A percentile compares a stretch with the other conserved stretches of the same genome.
Evolutionary conservation across 371 early-diverging fungal species (phyloP).

Genomic region (Coemansia sp.): DNA sequence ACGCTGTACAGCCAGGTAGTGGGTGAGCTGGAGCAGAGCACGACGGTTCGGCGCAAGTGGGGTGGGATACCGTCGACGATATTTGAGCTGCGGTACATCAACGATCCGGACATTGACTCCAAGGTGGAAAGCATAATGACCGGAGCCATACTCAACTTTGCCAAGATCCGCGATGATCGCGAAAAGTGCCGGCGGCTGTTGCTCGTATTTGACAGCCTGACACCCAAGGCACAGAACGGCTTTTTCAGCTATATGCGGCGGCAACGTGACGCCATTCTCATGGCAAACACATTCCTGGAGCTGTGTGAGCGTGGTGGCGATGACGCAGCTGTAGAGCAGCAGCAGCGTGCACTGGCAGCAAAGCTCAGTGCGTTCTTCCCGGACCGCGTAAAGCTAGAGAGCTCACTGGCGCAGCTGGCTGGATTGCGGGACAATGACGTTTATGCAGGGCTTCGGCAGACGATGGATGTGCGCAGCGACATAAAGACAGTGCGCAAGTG

Average conservation of each 20-base stretch:
- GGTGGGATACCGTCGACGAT: constrained; percentile 81
- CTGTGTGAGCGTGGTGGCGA: constrained; percentile 20
- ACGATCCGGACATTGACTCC: constrained; percentile 71
- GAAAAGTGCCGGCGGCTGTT: constrained; percentile 39
- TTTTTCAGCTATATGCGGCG: constrained; percentile 48
- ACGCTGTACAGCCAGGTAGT: constrained; percentile 69
- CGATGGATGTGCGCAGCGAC: constrained; percentile 60
- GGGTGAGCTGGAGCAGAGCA: constrained; percentile 59
- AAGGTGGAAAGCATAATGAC: constrained; percentile 65
- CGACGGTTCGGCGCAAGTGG: constrained; percentile 55
- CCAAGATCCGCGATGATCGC: constrained; percentile 51
- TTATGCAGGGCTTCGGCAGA: constrained; percentile 55
- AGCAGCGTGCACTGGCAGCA: constrained; percentile 13
- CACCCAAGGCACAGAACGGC: constrained; percentile 44
- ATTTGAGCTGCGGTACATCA: constrained; percentile 74
- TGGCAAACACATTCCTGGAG: constrained; percentile 23
- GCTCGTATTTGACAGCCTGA: constrained; percentile 38
- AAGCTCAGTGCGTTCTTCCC: constrained; percentile 56
- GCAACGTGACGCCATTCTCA: constrained; percentile 35
- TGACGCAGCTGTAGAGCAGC: constrained; percentile 10
- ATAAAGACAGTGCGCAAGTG: constrained; percentile 60
- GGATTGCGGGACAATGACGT: constrained; percentile 56
- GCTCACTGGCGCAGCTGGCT: constrained; percentile 57
- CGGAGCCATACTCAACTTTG: constrained; percentile 55
- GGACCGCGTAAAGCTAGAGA: constrained; percentile 57